Evolutionary conservation across 768 basidiomycete genomes (phyloP).

Genomic region (Tricholoma matsutake): DNA sequence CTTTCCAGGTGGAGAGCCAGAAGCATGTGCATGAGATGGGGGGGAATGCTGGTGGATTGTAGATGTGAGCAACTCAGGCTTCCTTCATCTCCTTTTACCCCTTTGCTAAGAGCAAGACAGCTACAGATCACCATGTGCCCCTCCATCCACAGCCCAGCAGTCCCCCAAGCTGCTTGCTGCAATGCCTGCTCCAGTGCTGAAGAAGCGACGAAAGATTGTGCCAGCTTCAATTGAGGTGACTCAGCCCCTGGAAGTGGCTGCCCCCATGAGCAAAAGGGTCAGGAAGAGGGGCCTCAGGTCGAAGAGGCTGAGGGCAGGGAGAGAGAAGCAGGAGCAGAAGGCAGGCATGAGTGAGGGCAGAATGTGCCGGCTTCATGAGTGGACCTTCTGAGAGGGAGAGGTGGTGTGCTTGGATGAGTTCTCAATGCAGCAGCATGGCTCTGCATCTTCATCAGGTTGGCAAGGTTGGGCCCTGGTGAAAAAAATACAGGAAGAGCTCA

Average conservation of each 20-base stretch:
- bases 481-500: neutral
- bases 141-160: neutral
- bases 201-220: neutral
- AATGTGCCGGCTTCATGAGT: too few species aligned
- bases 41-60: too few species aligned
- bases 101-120: neutral
- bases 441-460: neutral
- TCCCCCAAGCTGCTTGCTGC: neutral
- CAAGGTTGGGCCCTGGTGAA: neutral
- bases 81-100: neutral
- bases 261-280: too few species aligned
- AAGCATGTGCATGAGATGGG: too few species aligned
- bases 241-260: neutral
- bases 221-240: neutral
- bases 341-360: too few species aligned
- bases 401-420: neutral
- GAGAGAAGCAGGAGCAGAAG: too few species aligned
- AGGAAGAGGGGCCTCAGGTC: too few species aligned
- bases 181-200: neutral
- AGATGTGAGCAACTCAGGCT: too few species aligned
- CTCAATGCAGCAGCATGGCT: neutral
- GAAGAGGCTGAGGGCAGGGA: too few species aligned
- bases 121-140: neutral
- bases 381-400: neutral
- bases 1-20: too few species aligned